Base-by-base conservation (phyloP, 2,329 filamentous ascomycete genomes). In the Metarhizium guizhouense region DNA sequence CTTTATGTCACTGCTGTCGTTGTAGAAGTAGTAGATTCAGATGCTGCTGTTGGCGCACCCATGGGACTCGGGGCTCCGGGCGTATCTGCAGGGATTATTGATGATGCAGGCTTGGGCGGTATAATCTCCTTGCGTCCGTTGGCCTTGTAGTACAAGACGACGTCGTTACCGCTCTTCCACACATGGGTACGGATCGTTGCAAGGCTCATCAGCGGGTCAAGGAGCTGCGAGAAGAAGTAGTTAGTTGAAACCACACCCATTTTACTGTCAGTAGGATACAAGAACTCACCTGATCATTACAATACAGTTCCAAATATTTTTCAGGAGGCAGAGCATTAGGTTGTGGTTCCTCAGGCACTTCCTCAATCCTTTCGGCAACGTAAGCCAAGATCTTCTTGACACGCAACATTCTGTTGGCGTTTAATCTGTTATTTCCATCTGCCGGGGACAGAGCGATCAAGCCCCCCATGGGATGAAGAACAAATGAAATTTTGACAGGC, bases 371-470 rank as follows among this genome's bases (percentile, higher is more conserved):
- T 71, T 99, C 94, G 1, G 91, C 90, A 18, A 99, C 84, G 65
- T 99, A 99, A 0, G 85, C 84, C 56, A 97, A 74, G 25, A 99
- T 94, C 76, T 99, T 99, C 74, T 90, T 93, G 3, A 95, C 90
- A 50, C 94, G 83, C 52, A 99, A 78, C 94, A 99, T 97, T 55
- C 93, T 84, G 67, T 97, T 99, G 11, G 94, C 94, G 68, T 97
- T 99, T 53, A 99, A 79, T 29, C 94, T 86, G 61, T 92, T 93
- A 69, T 93, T 95, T 53, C 86, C 87, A 66, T 95, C 91, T 4
- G 83, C 72, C 29, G 84, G 82, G 36, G 87, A 82, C 52, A 96
- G 87, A 54, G 80, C 81, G 0, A 91, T 90, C 53, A 97, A 74
- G 30, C 80, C 73, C 61, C 90, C 86, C 63, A 88, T 80, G 0